Base-by-base conservation (phyloP, 257 asterid species). In the Rauvolfia tetraphylla region DNA sequence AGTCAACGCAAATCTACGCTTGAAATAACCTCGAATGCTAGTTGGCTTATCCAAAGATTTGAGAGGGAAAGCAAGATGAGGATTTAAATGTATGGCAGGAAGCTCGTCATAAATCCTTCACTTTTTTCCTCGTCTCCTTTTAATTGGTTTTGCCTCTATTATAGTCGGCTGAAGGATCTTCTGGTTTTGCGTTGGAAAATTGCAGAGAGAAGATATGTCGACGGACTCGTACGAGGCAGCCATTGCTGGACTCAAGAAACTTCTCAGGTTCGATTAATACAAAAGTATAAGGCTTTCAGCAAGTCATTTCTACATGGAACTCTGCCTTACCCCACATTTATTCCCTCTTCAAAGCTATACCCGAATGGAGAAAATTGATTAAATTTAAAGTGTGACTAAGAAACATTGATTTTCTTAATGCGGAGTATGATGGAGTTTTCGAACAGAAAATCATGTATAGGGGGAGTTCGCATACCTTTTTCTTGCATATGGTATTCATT, bases 121-220 rank as follows among this genome's bases (percentile, higher is more conserved):
- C 49, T 20, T 44, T 36, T 33, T 11, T 33, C 46, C 49, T 46
- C 12, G 29, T 13, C 36, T 13, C 51, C 36, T 48, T 54, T 7
- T 65, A 14, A 22, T 77, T 78, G 27, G 29, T 3, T 0, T 44
- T 34, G 61, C 36, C 17, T 27, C 48, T 3, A 31, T 27, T 39
- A 15, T 11, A 25, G 22, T 5, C 36, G 22, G 8, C 29, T 33
- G 38, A 68, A 62, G 38, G 14, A 63, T 63, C 44, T n/a, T 63
- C 38, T 51, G 3, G 25, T 27, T 75, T 44, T 0, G 42, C 22
- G 51, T 27, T 76, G 68, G 42, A 67, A 68, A 72, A 0, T 76
- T 84, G 87, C 93, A 94, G 98, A 89, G 81, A 85, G 92, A 90
- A 87, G 93, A 92, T 68, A 90, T 92, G 97, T 89, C 86, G 8